phyloP scores from a whole-genome alignment of 495 filamentous ascomycete genomes.

The Letharia columbiana region DNA sequence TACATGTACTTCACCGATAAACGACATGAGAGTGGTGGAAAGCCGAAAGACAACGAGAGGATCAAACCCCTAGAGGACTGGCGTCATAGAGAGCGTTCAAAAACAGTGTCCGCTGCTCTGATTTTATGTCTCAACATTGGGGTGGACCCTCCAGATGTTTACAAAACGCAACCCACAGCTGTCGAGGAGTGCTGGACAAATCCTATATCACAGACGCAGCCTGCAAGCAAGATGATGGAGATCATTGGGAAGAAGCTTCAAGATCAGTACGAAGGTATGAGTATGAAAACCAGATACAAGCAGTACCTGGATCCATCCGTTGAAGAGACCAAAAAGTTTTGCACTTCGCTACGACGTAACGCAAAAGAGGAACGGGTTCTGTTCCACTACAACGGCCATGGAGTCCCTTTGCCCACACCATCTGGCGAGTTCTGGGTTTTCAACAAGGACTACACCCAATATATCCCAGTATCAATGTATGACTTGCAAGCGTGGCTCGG shows the following conservation, averaged over 20 bases:
- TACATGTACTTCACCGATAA: constrained; percentile 99
- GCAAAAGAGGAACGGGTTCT: constrained; percentile 92
- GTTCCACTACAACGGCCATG: constrained; percentile 98
- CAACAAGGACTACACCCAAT: constrained; percentile 97
- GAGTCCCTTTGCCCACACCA: constrained; percentile 90
- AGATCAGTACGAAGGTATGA: constrained; percentile 88
- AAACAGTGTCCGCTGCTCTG: constrained; percentile 91
- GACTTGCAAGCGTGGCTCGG: constrained; percentile 95
- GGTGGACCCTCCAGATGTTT: constrained; percentile 90
- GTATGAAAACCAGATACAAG: constrained; percentile 90
- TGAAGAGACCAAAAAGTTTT: constrained; percentile 94
- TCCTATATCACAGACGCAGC: constrained; percentile 61
- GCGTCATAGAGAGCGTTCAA: constrained; percentile 92
- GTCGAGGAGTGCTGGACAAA: constrained; percentile 97
- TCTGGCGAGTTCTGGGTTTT: constrained; percentile 99
- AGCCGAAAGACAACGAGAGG: constrained; percentile 59
- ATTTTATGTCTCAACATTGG: constrained; percentile 95
- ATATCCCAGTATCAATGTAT: constrained; percentile 93
- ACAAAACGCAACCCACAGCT: constrained; percentile 86
- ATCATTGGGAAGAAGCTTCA: constrained; percentile 93
- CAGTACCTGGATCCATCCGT: constrained; percentile 92
- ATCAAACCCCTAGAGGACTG: constrained; percentile 73
- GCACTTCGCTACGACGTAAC: constrained; percentile 75
- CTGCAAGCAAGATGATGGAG: constrained; percentile 75
- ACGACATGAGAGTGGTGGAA: constrained; percentile 90